Percentiles rank a stretch among this genome's conserved stretches.
These are phyloP conservation scores for Thymus mandschuricus DNA, from an alignment of 257 asterid genomes.

Conservation along the genomic window DNA sequence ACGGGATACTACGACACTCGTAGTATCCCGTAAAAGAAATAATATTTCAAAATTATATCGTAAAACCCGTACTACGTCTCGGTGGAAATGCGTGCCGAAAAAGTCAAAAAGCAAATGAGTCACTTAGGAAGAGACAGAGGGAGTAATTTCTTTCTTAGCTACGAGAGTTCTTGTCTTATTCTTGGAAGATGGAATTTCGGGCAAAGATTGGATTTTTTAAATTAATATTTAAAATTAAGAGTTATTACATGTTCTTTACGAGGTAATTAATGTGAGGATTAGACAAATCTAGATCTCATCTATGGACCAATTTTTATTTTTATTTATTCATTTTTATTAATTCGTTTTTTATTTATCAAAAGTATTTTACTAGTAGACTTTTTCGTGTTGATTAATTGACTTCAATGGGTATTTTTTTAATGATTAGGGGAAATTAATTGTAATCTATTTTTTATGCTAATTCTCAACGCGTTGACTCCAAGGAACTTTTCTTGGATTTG, in stretches of 20 bases:
- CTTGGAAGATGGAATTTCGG: conserved; percentile 6
- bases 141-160: no score
- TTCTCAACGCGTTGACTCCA: conserved; percentile 1
- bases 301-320: neutral
- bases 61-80: no score
- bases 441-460: neutral
- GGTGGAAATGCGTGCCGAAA: no score
- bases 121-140: no score
- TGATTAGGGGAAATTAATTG: no score
- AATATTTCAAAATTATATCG: no score
- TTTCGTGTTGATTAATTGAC: neutral
- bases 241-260: neutral
- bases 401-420: neutral
- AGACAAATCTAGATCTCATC: neutral
- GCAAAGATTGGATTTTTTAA: neutral
- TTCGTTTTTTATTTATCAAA: no score
- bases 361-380: neutral
- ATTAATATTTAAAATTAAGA: neutral
- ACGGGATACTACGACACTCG: no score
- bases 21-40: no score
- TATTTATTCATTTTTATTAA: no score
- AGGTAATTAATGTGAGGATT: neutral
- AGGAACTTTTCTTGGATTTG: neutral
- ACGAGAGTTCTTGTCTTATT: neutral
- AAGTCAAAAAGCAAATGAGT: no score